Conservation (phyloP, 441 rosid species). For the Populus trichocarpa region DNA sequence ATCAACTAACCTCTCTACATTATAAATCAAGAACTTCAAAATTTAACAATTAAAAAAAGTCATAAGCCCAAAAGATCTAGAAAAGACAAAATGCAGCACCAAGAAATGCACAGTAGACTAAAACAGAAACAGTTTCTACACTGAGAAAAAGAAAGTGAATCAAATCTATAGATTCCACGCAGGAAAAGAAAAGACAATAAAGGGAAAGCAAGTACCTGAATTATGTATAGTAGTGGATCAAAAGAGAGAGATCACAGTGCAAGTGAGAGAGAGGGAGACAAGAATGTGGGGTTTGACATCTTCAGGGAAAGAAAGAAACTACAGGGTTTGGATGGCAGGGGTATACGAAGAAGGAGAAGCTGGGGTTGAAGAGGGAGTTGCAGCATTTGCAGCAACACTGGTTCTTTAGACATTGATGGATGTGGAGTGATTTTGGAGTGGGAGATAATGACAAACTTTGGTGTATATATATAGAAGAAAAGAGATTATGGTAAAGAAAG, state of each 20-base stretch:
- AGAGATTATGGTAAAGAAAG: background rate
- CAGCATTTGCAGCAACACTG: constrained; percentile 25
- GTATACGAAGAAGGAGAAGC: constrained; percentile 25
- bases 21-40: constrained; percentile 12
- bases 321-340: constrained; percentile 24
- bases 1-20: constrained; percentile 18
- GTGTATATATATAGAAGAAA: background rate
- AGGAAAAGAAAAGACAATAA: background rate
- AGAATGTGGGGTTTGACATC: constrained; percentile 25
- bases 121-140: background rate
- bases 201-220: constrained; percentile 22
- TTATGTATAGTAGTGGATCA: background rate
- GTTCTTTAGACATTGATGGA: constrained; percentile 27
- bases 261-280: constrained; percentile 14
- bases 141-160: background rate
- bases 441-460: constrained; percentile 40
- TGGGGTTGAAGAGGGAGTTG: constrained; percentile 21
- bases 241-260: constrained; percentile 27
- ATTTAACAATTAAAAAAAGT: background rate
- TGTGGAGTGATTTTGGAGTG: constrained; percentile 1
- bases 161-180: constrained; percentile 13
- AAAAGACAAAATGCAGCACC: constrained; percentile 23
- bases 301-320: constrained; percentile 24
- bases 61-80: background rate
- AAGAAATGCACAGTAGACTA: background rate